Base-by-base conservation (phyloP, 1,284 basidiomycete species). In the Sphagnurus paluster region DNA sequence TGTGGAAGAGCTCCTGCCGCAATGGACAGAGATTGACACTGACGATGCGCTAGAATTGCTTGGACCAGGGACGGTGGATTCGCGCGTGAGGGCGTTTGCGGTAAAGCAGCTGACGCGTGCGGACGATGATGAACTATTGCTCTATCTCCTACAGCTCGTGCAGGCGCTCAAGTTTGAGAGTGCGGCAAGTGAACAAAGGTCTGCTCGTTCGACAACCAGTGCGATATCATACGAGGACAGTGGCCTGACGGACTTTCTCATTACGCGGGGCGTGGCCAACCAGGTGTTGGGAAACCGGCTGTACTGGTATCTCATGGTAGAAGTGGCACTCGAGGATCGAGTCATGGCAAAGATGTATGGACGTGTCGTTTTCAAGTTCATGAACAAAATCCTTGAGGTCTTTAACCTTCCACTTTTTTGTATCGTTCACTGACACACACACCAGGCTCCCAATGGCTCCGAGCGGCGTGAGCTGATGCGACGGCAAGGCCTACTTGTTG, bases 261-360 rank as follows among this genome's bases (percentile, higher is more conserved):
- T 98, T 42, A 71, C 80, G 4, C 80, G 95, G 14, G 92, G 91
- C 13, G 89, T 93, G 9, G 74, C 77, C 43, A 96, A 97, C 59
- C 76, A 78, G 1, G 77, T 93, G 0, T 74, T 99, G 1, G 96
- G 94, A 0, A 98, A 98, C 59, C 81, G 90, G 21, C 76, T 99
- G 50, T 90, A 97, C 63, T 99, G 97, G 97, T 99, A 99, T 59
- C 81, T 99, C 44, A 92, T 93, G 78, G 96, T 99, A 2, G 97
- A 99, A 66, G 87, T 88, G 36, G 79, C 80, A 6, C 69, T 85
- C 26, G 86, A 90, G 56, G 92, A 94, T 62, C 82, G 84, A 42
- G 71, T 84, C 20, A 83, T 90, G 61, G 91, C 91, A 2, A 91
- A 91, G 71, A 91, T 98, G 84, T 99, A 94, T 61, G 89, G 84